A percentile compares a stretch with the other conserved stretches of the same genome.
Conservation (phyloP, 257 asterid species). For the Eustoma russellianum region DNA sequence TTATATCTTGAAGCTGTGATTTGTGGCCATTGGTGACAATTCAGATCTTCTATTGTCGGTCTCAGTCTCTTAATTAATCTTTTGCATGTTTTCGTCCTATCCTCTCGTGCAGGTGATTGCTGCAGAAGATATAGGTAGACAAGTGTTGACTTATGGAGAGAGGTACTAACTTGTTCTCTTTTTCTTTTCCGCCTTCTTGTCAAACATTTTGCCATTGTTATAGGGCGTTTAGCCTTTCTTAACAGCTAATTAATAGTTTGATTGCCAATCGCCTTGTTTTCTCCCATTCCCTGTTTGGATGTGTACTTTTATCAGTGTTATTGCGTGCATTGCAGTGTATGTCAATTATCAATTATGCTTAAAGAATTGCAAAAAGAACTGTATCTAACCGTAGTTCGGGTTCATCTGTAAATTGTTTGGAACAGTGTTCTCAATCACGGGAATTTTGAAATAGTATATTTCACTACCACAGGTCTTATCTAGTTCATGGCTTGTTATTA, state of each 20-base stretch:
- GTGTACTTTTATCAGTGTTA: too few species aligned
- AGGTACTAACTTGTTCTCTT: constrained; percentile 35
- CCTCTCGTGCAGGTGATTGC: constrained; percentile 53
- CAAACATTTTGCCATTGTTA: neutral
- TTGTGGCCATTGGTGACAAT: constrained; percentile 4
- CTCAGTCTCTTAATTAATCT: neutral
- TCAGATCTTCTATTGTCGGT: neutral
- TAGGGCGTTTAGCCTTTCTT: neutral
- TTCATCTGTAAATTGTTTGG: too few species aligned
- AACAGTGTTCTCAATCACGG: too few species aligned
- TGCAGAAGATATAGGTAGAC: constrained; percentile 84
- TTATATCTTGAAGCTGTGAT: constrained; percentile 1
- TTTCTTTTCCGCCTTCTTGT: neutral
- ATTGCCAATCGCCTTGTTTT: too few species aligned
- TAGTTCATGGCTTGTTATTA: too few species aligned
- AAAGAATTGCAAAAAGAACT: neutral
- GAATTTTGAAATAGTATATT: too few species aligned
- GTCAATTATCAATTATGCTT: neutral
- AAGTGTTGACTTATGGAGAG: constrained; percentile 60
- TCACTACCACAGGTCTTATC: too few species aligned
- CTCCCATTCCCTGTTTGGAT: too few species aligned
- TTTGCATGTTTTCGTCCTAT: neutral
- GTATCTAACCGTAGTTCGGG: neutral
- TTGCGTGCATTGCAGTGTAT: too few species aligned
- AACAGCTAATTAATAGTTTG: neutral